Percentiles rank a stretch among this genome's conserved stretches.
phyloP scores from a whole-genome alignment of 371 early-diverging fungal genomes.

The Mucor piriformis region DNA sequence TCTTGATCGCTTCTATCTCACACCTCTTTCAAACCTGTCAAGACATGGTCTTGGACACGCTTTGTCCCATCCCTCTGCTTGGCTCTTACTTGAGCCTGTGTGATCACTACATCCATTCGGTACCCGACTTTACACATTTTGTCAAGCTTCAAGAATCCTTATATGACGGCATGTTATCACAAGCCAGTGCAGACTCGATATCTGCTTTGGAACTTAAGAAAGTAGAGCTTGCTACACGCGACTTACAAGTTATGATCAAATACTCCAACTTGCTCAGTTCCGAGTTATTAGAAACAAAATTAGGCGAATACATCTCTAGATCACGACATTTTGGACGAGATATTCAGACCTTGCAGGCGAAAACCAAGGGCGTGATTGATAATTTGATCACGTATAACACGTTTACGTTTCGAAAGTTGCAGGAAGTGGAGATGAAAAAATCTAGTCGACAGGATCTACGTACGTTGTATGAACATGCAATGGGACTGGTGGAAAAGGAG shows the following conservation, averaged over 20 bases:
- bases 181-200: conserved; percentile 32
- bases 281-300: conserved; percentile 34
- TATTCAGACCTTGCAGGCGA: conserved; percentile 33
- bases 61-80: conserved; percentile 28
- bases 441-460: conserved; percentile 41
- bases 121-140: conserved; percentile 52
- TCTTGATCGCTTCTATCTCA: conserved; percentile 9
- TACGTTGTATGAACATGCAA: conserved; percentile 41
- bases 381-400: conserved; percentile 55
- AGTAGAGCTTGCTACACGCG: conserved; percentile 51
- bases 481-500: conserved; percentile 50
- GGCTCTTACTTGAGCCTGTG: conserved; percentile 28
- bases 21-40: conserved; percentile 14
- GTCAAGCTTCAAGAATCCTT: conserved; percentile 47
- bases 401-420: conserved; percentile 40
- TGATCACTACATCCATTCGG: conserved; percentile 13
- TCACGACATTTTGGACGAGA: conserved; percentile 42
- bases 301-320: conserved; percentile 41
- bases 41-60: conserved; percentile 15
- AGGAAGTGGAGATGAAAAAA: conserved; percentile 35
- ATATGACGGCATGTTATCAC: conserved; percentile 42
- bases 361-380: conserved; percentile 32
- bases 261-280: conserved; percentile 39
- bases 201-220: conserved; percentile 45
- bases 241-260: conserved; percentile 49